Base-by-base conservation (phyloP, 2,329 filamentous ascomycete species). In the Apiospora saccharicola region DNA sequence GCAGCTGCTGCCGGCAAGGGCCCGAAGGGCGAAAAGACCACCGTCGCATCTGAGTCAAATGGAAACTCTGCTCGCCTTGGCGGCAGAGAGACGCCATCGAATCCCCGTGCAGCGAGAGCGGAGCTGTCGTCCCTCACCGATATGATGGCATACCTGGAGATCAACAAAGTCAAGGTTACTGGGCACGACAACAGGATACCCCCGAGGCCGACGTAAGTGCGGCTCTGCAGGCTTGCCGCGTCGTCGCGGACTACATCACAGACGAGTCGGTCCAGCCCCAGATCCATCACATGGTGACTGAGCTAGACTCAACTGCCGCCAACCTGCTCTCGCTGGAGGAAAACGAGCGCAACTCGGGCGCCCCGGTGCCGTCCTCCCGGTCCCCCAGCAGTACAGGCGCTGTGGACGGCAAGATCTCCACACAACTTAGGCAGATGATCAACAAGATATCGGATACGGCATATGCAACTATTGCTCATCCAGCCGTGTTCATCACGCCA, bases 401-500 rank as follows among this genome's bases (percentile, higher is more conserved):
- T 37, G 34, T 49, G 3, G 68, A 49, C 24, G 43, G 53, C 26
- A 73, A 76, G 24, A 68, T 74, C 4, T 43, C 72, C 10, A 67
- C 73, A 30, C 79, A 83, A 74, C 75, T 88, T 64, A 81, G 81
- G 73, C 83, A 86, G 67, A 84, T 87, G 37, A 81, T 87, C 71
- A 83, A 87, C 76, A 84, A 83, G 76, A 85, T 92, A 71, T 91
- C 90, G 30, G 80, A 87, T 69, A 82, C 88, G 10, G 90, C 92
- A n/a, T 93, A 93, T 80, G 85, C 88, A 49, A 88, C 98, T 71
- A 81, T 97, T 73, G 88, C 88, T 68, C 90, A 96, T 76, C 91
- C 92, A 4, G 90, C 92, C 73, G 91, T 98, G 68, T 93, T 95
- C 83, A 93, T 98, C 79, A 93, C 93, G 5, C 90, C 92, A 12